Conservation (phyloP, 306 rosid genomes). For the Astragalus glycyphyllos region DNA sequence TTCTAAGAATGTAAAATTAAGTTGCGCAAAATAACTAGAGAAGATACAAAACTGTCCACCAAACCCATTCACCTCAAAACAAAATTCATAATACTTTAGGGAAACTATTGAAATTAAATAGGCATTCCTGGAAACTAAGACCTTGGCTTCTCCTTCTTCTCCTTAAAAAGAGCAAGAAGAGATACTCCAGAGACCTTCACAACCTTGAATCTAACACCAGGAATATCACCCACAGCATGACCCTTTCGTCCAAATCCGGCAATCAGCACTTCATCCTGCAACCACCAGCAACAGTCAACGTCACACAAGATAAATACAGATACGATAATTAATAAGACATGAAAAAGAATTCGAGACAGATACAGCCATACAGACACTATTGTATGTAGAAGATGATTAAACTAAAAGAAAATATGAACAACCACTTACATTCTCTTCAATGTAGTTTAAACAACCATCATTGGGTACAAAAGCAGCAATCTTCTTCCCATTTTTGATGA, state of each 20-base stretch:
- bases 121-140: constrained; percentile 44
- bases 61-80: constrained; percentile 33
- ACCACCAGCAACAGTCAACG: neutral
- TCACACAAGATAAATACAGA: neutral
- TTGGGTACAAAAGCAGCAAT: constrained; percentile 90
- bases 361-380: neutral
- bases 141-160: constrained; percentile 86
- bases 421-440: constrained; percentile 71
- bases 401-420: neutral
- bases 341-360: neutral
- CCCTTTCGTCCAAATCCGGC: constrained; percentile 86
- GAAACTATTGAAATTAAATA: constrained; percentile 2
- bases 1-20: constrained; percentile 16
- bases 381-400: neutral
- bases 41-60: constrained; percentile 43
- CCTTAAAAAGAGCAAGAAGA: constrained; percentile 84
- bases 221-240: constrained; percentile 88
- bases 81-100: constrained; percentile 22
- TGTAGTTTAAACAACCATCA: constrained; percentile 81
- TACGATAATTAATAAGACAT: neutral
- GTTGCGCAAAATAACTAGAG: constrained; percentile 21
- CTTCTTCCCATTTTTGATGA: constrained; percentile 84
- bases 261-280: constrained; percentile 84
- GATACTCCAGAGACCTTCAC: constrained; percentile 77
- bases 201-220: constrained; percentile 89